A percentile compares a stretch with the other conserved stretches of the same genome.
phyloP scores from a whole-genome alignment of 176 grass and related monocot genomes.

The Raddia distichophylla region DNA sequence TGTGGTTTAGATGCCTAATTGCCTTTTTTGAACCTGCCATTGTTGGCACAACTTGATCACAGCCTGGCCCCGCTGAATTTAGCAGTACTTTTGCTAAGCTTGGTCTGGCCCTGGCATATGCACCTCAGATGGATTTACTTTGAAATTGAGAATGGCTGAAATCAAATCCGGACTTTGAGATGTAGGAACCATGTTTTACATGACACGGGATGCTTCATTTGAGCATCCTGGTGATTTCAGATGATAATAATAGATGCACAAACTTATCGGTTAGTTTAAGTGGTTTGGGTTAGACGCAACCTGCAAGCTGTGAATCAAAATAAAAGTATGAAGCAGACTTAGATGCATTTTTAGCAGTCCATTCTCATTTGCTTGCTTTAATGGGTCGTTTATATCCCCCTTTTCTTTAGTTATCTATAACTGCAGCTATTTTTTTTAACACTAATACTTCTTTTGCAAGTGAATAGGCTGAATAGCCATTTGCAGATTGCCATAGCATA shows the following conservation, averaged over 20 bases:
- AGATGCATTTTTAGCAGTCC: not conserved
- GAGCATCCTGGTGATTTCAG: not conserved
- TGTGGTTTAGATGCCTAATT: not conserved
- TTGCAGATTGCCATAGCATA: conserved; percentile 18
- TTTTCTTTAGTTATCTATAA: not conserved
- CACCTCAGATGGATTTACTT: not conserved
- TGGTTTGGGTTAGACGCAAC: not conserved
- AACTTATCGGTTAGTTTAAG: not conserved
- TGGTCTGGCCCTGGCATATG: not conserved
- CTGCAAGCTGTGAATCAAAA: not conserved
- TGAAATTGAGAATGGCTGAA: not conserved
- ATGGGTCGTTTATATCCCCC: not conserved
- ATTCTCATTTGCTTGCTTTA: not conserved
- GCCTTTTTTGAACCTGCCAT: not conserved
- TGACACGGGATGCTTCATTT: not conserved
- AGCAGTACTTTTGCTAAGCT: not conserved
- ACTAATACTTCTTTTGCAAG: not conserved
- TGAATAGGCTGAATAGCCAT: not conserved
- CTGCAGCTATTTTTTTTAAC: not conserved
- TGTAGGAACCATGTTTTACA: not conserved
- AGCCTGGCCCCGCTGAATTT: not conserved
- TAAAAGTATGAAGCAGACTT: not conserved
- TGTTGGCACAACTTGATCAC: not conserved
- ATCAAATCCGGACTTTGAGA: not conserved
- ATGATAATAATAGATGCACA: not conserved